Base-by-base conservation (phyloP, 2,329 filamentous ascomycete genomes). In the Colletotrichum musicola region DNA sequence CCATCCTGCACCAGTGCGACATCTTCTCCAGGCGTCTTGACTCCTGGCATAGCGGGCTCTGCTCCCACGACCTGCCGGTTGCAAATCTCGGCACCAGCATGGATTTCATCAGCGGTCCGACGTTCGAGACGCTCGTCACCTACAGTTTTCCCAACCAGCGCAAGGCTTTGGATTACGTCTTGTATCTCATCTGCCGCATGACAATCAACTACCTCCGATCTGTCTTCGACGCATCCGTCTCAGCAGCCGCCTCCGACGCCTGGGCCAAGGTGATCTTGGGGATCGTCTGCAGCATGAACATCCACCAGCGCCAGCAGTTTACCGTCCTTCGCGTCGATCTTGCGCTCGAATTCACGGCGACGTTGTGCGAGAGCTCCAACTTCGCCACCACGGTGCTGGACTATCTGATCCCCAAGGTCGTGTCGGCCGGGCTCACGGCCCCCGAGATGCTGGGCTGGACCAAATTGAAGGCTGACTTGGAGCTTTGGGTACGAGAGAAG, bases 231-330 rank as follows among this genome's bases (percentile, higher is more conserved):
- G 14, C 60, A 1, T 68, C 60, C 6, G 27, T 49, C 2, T 14
- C 27, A 6, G 54, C 64, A 3, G 62, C 64, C 9, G 40, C 47
- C 2, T 46, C 54, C 9, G 60, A 64, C 6, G 53, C 64, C 3
- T 57, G 54, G 9, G 53, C 53, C 6, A 68, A 54, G 22, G 40
- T 63, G 3, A 42, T 64, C 18, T 47, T 68, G 3, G 64, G 64
- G 12, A 64, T 68, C 6, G 53, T 64, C 22, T 64, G 53, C 14
- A 60, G 64, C n/a, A 59, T 64, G 60, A 42, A 68, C 40, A 35
- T 64, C 25, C 64, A 58, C 3, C 53, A 54, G 25, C 25, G 54
- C 5, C 53, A 38, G 6, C 60, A 64, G 16, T 68, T 68, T 10
- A 68, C 64, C 3, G 38, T 64, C 6, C 12, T 68, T 6, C 60